Percentiles rank a stretch among this genome's conserved stretches.
These are phyloP conservation scores for Priceomyces medius DNA, from an alignment of 805 yeast species.

Conservation along the genomic window DNA sequence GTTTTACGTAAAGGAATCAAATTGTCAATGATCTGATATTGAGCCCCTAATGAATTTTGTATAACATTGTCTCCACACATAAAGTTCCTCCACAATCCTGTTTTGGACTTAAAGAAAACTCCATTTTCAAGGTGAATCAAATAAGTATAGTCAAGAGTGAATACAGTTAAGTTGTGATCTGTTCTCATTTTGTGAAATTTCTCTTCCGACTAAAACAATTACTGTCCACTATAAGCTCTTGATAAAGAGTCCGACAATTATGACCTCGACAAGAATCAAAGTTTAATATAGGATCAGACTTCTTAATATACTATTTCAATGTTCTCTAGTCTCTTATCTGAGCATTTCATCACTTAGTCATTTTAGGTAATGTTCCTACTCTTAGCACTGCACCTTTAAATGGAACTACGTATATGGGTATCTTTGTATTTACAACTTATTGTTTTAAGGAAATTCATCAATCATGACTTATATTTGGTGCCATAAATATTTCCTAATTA, in stretches of 20 bases:
- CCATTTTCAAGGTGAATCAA: slow-evolving; percentile 17
- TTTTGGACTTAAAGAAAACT: slow-evolving; percentile 26
- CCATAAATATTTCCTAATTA: slow-evolving; percentile 11
- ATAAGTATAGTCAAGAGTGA: slow-evolving; percentile 29
- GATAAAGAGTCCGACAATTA: not conserved
- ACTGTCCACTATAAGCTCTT: not conserved
- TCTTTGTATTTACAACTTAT: slow-evolving; percentile 6
- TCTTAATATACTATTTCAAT: not conserved
- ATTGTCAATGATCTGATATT: slow-evolving; percentile 29
- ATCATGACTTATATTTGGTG: not conserved
- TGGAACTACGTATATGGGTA: not conserved
- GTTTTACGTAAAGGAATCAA: slow-evolving; percentile 17
- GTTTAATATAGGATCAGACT: not conserved
- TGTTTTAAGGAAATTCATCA: not conserved
- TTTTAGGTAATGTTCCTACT: not conserved
- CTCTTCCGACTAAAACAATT: not conserved
- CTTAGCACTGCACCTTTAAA: not conserved
- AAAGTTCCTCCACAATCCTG: slow-evolving; percentile 33
- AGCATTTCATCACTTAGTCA: not conserved
- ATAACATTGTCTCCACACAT: slow-evolving; percentile 7
- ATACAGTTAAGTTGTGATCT: slow-evolving; percentile 17
- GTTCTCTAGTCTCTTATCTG: not conserved
- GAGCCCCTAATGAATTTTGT: slow-evolving; percentile 3
- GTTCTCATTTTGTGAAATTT: slow-evolving; percentile 6
- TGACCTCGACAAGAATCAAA: not conserved